Base-by-base conservation (phyloP, 2,329 filamentous ascomycete genomes). In the Diplodia mutila region DNA sequence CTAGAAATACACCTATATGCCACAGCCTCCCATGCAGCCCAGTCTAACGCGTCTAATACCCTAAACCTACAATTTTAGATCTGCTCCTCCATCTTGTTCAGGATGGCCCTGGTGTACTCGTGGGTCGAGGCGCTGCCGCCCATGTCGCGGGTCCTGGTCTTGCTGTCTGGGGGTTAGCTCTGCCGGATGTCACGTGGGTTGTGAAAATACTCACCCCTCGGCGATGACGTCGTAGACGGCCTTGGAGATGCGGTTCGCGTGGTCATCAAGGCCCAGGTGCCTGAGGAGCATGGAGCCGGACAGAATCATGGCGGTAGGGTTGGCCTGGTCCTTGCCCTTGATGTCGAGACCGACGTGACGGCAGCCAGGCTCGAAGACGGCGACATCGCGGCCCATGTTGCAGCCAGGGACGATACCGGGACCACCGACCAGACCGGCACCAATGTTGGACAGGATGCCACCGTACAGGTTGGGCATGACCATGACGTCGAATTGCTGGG, bases 391-490 rank as follows among this genome's bases (percentile, higher is more conserved):
- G 78, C 95, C 95, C 94, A 99, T 99, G 88, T 98, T 99, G 89
- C 94, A 97, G 76, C 95, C 95, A 69, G 95, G 95, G 53, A 99
- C 95, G 73, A 99, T 92, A 83, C 95, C 95, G 66, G 95, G 94
- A 65, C 95, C 95, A 80, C 95, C 95, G 74, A 99, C 95, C 48
- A 99, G 91, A 71, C 94, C 95, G 76, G 95, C 94, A 74, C 94
- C 94, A 77, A 99, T 96, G 88, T 99, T 99, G 85, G 95, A 98
- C 73, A 99, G 87, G 77, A 99, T 99, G 80, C 94, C 94, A 82
- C 94, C 94, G 88, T 98, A 98, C 79, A 98, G 85, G 87, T 99
- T 99, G 77, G 95, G 95, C 94, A 98, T 98, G 81, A 99, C 95
- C 90, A 99, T 92, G 76, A 99, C 95, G 81, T 99, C 95, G 80